Evolutionary conservation across 306 rosid genomes (phyloP), one percentile per base, ranked within the genome.

Genomic region (Crotalaria pallida): DNA sequence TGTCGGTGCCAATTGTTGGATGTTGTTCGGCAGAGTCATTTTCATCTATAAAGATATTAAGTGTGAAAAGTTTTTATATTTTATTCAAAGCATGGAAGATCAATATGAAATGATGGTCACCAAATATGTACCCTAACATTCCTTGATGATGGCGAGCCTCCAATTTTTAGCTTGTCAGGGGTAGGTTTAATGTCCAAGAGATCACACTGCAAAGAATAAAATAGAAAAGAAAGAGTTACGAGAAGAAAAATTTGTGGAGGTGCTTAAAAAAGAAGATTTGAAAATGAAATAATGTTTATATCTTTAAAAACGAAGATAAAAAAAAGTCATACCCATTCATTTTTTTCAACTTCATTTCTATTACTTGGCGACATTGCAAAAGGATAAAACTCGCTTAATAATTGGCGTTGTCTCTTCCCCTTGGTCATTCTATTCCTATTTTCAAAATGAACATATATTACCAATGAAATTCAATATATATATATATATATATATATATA

Each of bases 1-100:
- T 71, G 71, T 60, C 10, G 58, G 40, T 10, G 81, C 44, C n/a
- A 63, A 33, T 73, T 60, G 63, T 10, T 38, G 13, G 13, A 3
- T 3, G 13, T 38, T 34, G 41, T 34, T 8, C 31, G 24, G 33
- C 69, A 59, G 2, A 29, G 69, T 4, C 71, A 31, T 34, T 65
- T 13, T 38, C 75, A 65, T 65, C 86, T 82, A 57, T 21, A 56
- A 40, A 56, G 7, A 36, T n/a, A 50, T 7, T 26, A 15, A 69
- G 3, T 12, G 24, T 52, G 6, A 31, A 50, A 31, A 67, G 7
- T 49, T 48, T 22, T 21, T 10, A 38, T 17, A 49, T 12, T 49
- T 50, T 34, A 33, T n/a, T 52, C 38, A 26, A 52, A 21, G 51
- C 16, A 52, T 15, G 6, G 0, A 49, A 31, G 5, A 19, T 34